phyloP scores from a whole-genome alignment of 495 filamentous ascomycete species.

The Rhizodiscina lignyota region DNA sequence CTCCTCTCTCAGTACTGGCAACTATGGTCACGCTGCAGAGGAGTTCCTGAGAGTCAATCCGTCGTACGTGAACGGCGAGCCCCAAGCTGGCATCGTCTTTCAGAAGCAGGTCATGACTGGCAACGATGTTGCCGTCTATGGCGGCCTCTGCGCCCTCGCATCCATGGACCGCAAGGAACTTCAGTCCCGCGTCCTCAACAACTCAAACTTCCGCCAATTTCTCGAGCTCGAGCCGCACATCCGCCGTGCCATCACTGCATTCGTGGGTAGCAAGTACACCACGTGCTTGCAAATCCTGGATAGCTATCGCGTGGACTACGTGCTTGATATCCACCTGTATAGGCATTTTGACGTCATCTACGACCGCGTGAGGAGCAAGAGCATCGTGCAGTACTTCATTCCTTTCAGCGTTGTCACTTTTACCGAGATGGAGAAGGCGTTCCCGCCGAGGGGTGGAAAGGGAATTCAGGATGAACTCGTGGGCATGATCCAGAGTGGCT shows the following conservation, averaged over 20 bases:
- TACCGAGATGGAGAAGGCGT: slow-evolving; percentile 20
- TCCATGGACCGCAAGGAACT: slow-evolving; percentile 70
- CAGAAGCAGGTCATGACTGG: slow-evolving; percentile 49
- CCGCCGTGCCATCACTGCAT: slow-evolving; percentile 73
- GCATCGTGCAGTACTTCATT: slow-evolving; percentile 71
- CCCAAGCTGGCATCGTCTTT: slow-evolving; percentile 16
- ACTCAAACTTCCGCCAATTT: slow-evolving; percentile 62
- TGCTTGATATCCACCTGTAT: slow-evolving; percentile 78
- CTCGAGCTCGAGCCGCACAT: slow-evolving; percentile 91
- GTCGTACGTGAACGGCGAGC: slow-evolving; percentile 30
- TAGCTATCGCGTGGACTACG: slow-evolving; percentile 64
- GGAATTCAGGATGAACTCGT: slow-evolving; percentile 62
- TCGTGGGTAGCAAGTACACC: slow-evolving; percentile 75
- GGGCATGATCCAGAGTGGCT: slow-evolving; percentile 52
- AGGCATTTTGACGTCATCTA: slow-evolving; percentile 56
- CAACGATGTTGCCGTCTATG: slow-evolving; percentile 88
- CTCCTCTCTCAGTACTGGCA: slow-evolving; percentile 44
- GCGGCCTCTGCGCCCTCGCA: slow-evolving; percentile 76
- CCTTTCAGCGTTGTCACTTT: slow-evolving; percentile 25
- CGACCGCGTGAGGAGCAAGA: slow-evolving; percentile 62
- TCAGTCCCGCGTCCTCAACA: slow-evolving; percentile 61
- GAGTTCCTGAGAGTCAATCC: slow-evolving; percentile 43
- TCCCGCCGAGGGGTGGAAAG: slow-evolving; percentile 23
- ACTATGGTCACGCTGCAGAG: slow-evolving; percentile 56
- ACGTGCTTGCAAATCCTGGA: slow-evolving; percentile 70